Conservation (phyloP, 495 filamentous ascomycete species). For the Lepidopterella palustris region DNA sequence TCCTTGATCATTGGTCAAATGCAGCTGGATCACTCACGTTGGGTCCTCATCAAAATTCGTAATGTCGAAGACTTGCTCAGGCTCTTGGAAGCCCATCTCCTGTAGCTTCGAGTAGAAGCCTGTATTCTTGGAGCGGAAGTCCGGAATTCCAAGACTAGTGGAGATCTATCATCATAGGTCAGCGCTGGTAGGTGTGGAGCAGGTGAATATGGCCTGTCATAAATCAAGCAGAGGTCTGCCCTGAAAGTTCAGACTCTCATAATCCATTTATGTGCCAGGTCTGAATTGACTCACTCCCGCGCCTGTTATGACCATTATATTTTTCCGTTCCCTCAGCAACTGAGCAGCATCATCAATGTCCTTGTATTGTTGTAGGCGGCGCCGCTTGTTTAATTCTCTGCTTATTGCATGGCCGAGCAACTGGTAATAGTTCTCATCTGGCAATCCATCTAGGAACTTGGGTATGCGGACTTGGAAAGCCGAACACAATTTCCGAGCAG, state of each 20-base stretch:
- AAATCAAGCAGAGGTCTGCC: too few relatives aligned
- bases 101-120: conserved; percentile 76
- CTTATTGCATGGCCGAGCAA: conserved; percentile 70
- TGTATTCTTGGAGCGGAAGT: conserved; percentile 62
- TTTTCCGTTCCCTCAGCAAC: conserved; percentile 64
- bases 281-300: conserved; percentile 56
- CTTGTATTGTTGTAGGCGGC: conserved; percentile 76
- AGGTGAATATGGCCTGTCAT: background rate
- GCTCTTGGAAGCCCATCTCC: conserved; percentile 69
- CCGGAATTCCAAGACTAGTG: conserved; percentile 61
- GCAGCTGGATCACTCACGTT: background rate
- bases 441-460: conserved; percentile 48
- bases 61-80: conserved; percentile 94
- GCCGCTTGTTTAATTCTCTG: conserved; percentile 75
- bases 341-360: conserved; percentile 79
- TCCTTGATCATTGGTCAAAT: background rate
- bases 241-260: too few relatives aligned
- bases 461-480: conserved; percentile 85
- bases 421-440: conserved; percentile 59
- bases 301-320: conserved; percentile 90
- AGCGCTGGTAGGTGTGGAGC: background rate
- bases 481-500: conserved; percentile 77
- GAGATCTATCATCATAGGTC: conserved; percentile 51
- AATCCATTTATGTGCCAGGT: too few relatives aligned
- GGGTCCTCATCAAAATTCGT: conserved; percentile 74